Evolutionary conservation across 2,329 filamentous ascomycete genomes (phyloP).

Genomic region (Dactylellina parvicollis): DNA sequence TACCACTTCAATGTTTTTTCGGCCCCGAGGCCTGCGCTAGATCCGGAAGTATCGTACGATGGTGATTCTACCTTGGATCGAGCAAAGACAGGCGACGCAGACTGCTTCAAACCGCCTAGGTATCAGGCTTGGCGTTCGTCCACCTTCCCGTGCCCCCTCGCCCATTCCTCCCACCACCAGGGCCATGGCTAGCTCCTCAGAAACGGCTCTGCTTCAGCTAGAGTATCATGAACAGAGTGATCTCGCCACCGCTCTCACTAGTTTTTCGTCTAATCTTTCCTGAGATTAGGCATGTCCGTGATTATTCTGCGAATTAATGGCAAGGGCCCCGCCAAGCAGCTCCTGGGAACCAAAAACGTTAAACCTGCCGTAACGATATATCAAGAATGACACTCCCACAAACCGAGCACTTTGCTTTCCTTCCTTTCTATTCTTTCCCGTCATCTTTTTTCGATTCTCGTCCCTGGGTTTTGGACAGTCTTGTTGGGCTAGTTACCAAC

Average conservation of each 20-base stretch:
- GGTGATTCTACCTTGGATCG: constrained; percentile 34
- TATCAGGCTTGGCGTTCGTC: constrained; percentile 29
- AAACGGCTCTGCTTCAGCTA: constrained; percentile 41
- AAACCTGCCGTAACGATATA: constrained; percentile 46
- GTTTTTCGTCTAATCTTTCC: constrained; percentile 49
- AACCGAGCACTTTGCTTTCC: constrained; percentile 54
- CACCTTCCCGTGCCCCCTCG: constrained; percentile 1
- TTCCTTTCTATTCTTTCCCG: constrained; percentile 57
- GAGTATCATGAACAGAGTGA: constrained; percentile 17
- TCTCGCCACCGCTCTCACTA: constrained; percentile 3
- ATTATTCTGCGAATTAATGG: constrained; percentile 10
- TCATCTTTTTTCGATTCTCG: constrained; percentile 44
- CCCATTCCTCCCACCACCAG: constrained; percentile 3
- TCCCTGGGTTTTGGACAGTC: constrained; percentile 38
- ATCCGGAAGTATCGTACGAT: constrained; percentile 44
- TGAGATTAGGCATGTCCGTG: background rate
- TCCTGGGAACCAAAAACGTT: no score
- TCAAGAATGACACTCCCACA: constrained; percentile 44
- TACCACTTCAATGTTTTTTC: background rate
- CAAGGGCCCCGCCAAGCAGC: constrained; percentile 38
- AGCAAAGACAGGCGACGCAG: constrained; percentile 39
- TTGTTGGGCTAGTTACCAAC: constrained; percentile 46
- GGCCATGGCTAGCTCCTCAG: background rate
- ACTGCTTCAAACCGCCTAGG: constrained; percentile 41
- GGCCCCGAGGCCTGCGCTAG: background rate